These are phyloP conservation scores for Colletotrichum orbiculare DNA, from an alignment of 2,329 filamentous ascomycete genomes.

Conservation along the genomic window DNA sequence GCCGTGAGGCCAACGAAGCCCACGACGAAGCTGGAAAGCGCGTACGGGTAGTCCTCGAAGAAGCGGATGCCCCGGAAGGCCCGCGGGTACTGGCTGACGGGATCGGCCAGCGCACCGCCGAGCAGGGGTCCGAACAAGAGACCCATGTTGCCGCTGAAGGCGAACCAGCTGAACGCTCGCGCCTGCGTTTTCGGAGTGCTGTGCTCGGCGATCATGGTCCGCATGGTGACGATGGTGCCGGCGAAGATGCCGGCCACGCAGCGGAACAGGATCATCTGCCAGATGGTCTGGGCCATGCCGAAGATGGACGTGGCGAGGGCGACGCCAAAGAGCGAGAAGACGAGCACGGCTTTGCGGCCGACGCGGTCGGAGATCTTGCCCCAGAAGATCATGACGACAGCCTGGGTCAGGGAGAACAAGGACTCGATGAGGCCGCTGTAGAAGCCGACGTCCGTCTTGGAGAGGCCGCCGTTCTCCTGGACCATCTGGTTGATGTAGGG, in stretches of 20 bases:
- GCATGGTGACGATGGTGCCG: conserved; percentile 78
- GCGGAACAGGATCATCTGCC: conserved; percentile 80
- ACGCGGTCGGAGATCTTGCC: conserved; percentile 70
- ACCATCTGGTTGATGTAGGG: conserved; percentile 86
- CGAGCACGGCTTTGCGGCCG: conserved; percentile 78
- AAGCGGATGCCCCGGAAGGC: conserved; percentile 67
- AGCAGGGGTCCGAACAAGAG: conserved; percentile 78
- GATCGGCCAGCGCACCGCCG: conserved; percentile 76
- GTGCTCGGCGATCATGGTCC: conserved; percentile 81
- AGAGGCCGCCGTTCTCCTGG: conserved; percentile 69
- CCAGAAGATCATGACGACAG: conserved; percentile 82
- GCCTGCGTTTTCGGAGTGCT: conserved; percentile 78
- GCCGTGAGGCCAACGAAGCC: conserved; percentile 56
- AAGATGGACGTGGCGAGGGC: conserved; percentile 72
- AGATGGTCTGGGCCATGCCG: conserved; percentile 72
- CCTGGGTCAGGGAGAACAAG: conserved; percentile 80
- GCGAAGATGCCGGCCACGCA: conserved; percentile 79
- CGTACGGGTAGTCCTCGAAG: conserved; percentile 74
- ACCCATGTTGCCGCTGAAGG: conserved; percentile 79
- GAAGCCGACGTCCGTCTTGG: conserved; percentile 78
- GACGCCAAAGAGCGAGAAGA: conserved; percentile 74
- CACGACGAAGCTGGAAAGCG: conserved; percentile 68
- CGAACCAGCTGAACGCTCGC: conserved; percentile 79
- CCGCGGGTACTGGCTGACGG: conserved; percentile 70
- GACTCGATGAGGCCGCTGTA: conserved; percentile 81